phyloP scores from a whole-genome alignment of 257 asterid genomes.

The Scutellaria barbata region DNA sequence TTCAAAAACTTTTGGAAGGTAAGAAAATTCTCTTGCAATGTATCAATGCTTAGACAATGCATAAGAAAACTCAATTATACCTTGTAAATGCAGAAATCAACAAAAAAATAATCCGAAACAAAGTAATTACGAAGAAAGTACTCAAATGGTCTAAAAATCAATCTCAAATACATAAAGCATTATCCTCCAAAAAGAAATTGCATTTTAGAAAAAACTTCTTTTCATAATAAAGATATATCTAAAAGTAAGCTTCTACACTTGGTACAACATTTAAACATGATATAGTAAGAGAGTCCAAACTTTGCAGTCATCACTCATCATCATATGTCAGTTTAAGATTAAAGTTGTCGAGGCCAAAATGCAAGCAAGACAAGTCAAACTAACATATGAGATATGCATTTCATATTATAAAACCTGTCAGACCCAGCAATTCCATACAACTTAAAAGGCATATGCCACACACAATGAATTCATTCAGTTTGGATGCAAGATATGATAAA shows the following conservation, averaged over 20 bases:
- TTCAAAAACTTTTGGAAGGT: not conserved
- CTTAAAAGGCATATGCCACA: too few species aligned
- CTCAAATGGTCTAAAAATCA: not conserved
- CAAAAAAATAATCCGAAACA: not conserved
- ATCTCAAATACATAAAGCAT: constrained; percentile 3
- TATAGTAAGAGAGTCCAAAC: constrained; percentile 7
- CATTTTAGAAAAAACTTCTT: not conserved
- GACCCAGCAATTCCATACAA: not conserved
- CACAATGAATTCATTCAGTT: not conserved
- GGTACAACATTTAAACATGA: not conserved
- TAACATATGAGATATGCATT: constrained; percentile 1
- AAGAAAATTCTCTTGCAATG: not conserved
- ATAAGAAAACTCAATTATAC: not conserved
- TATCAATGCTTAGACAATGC: not conserved
- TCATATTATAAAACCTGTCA: not conserved
- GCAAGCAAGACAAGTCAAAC: constrained; percentile 8
- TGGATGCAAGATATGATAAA: not conserved
- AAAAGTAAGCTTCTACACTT: constrained; percentile 12
- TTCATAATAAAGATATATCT: not conserved
- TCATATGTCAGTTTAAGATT: not conserved
- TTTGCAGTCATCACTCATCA: not conserved
- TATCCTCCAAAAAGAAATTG: constrained; percentile 8
- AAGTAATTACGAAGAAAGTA: not conserved
- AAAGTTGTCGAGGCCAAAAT: constrained; percentile 14
- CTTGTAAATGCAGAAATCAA: not conserved